Evolutionary conservation across 352 stramenopile genomes (phyloP), one percentile per base, ranked within the genome.

Genomic region (Phytopythium mirpurense): DNA sequence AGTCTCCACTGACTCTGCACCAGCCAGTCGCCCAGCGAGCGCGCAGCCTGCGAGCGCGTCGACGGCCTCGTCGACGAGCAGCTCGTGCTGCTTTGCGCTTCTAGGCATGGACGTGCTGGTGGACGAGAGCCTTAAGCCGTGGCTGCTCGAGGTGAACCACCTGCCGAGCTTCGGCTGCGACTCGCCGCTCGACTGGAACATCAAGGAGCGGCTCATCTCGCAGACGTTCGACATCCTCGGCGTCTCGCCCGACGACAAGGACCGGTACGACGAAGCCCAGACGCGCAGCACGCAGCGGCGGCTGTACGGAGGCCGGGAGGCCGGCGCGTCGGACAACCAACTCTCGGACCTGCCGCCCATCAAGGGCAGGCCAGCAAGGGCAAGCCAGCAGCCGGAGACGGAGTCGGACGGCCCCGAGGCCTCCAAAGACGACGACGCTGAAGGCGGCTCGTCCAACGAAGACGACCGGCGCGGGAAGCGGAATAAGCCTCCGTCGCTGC

Each of bases 111-210:
- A 99, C 61, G 90, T 99, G 31, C 90, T 99, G 42, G 74, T 99
- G 7, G 96, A 99, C 59, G 78, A 93, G 37, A 70, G 85, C 19
- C 72, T 99, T 0, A 97, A 97, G 55, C 94, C 96, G 7, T 98
- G 89, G 83, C 69, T 99, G 18, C 93, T 99, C 11, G 96, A 99
- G 58, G 96, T 99, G 27, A 99, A 99, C 63, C 93, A 98, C 60
- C 51, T 98, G 10, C 92, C 96, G 46, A 93, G 87, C 57, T 98
- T 98, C 72, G 91, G 84, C 3, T 98, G 93, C 45, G 96, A 99
- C 58, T 97, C 90, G 27, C 82, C 84, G 14, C 60, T 99, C 12
- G 96, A 99, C 68, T 87, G 81, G 76, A 84, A 92, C 52, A 95
- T 99, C 63, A 99, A 99, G 65, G 84, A 92, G 55, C 80, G 88